Conservation (phyloP, 2,329 filamentous ascomycete species). For the Phialophora macrospora region DNA sequence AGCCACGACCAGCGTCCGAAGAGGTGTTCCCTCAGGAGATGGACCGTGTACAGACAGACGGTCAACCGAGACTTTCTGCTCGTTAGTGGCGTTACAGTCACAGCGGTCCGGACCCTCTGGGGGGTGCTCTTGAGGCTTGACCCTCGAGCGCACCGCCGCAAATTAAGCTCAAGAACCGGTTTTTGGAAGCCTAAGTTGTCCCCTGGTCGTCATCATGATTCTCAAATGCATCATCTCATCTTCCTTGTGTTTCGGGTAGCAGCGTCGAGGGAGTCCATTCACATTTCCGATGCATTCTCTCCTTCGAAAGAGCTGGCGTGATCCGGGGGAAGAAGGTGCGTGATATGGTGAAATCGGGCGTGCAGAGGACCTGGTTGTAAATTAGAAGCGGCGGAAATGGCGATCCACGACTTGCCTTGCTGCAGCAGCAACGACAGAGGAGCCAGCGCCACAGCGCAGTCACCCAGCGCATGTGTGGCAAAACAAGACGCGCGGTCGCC, state of each 20-base stretch:
- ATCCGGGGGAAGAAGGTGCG: background rate
- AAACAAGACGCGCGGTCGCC: background rate
- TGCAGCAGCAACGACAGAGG: background rate
- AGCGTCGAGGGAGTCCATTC: background rate
- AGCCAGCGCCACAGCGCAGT: background rate
- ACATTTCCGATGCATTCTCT: background rate
- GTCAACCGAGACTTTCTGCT: background rate
- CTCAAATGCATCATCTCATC: background rate
- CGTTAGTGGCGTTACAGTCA: background rate
- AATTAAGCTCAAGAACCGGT: background rate
- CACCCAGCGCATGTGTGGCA: background rate
- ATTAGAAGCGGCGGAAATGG: background rate
- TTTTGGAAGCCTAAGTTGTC: background rate
- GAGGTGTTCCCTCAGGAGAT: background rate
- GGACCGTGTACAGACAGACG: background rate
- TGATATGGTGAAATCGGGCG: background rate
- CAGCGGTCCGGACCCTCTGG: background rate
- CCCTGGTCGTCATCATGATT: background rate
- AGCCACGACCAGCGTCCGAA: background rate
- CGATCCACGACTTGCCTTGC: background rate
- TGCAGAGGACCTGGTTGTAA: background rate
- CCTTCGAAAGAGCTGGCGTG: background rate
- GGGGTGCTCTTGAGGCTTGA: background rate
- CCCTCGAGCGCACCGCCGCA: conserved; percentile 1
- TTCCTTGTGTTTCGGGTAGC: background rate